Evolutionary conservation across 78 protist genomes (phyloP), one percentile per base, ranked within the genome.

Genomic region (Chrysochromulina tobinii): DNA sequence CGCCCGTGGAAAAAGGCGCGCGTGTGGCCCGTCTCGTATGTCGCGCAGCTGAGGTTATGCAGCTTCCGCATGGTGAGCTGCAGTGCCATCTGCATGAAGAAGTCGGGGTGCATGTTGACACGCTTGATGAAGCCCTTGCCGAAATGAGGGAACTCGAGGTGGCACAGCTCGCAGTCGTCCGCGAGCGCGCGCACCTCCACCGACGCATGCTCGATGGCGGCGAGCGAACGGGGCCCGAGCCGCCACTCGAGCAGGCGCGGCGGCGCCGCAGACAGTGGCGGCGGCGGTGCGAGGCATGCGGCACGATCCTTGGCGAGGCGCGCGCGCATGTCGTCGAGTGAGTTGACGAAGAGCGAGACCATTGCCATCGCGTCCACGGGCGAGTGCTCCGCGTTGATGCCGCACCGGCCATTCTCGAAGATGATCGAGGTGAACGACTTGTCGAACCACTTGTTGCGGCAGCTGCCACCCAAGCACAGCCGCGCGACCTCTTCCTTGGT

Each of bases 1-100:
- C 94, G 92, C 18, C 94, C 94, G 1, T 84, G 61, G 79, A 6
- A 89, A 92, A 79, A 94, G 27, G 91, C 67, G n/a, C 96, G 94
- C 27, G 96, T 94, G 90, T 87, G 81, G 69, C 92, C 86, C 2
- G 95, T 58, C 93, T 94, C 96, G 69, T 90, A 90, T 25, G 89
- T 90, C 79, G 81, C 23, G 73, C 50, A 9, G 51, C 73, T 15
- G 38, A 25, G 9, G 61, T 61, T 75, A 7, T 67, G 54, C 27
- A n/a, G 6, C 18, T 68, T 64, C 85, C 20, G 72, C 94, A 64
- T 93, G 38, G 96, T 93, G 73, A 93, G 64, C 89, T 92, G 94
- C 21, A 94, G 89, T 15, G 96, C 96, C 90, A 92, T 38, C 88
- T 94, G 96, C 11, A 90, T 8, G 54, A 58, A 94, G n/a, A 89